Evolutionary conservation across 306 rosid genomes (phyloP), one percentile per base, ranked within the genome.

Genomic region (Rubus idaeus): DNA sequence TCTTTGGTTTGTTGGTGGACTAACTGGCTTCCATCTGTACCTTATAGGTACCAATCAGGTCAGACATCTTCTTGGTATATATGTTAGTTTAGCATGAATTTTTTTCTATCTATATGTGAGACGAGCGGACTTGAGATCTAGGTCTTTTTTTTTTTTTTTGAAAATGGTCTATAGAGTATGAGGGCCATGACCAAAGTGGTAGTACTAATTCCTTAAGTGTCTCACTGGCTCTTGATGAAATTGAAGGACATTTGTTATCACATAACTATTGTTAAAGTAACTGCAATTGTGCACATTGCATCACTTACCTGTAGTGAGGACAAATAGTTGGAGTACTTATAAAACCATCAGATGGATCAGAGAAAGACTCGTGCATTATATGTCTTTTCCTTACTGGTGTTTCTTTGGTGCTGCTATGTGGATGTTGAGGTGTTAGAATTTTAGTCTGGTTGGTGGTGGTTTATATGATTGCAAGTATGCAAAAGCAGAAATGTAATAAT

Each of bases 1-100:
- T 47, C 83, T 91, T 55, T 94, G 97, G 98, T 94, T 94, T 83
- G 96, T 94, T 81, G 98, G 97, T 80, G 98, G 98, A 66, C 84
- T 94, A 73, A 91, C 97, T 41, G 97, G 96, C 78, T 94, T 91
- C 81, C 98, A 94, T 83, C 74, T 89, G 81, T 94, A 94, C 89
- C 97, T 94, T 40, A 90, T 90, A 71, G 92, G 93, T 80, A 83
- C 92, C 78, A 91, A 94, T 78, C 97, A 94, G 96, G 98, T 94
- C 60, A 74, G 94, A 85, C 78, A 20, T 16, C 51, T 53, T 68
- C 67, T 75, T 21, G 75, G 68, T 74, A 65, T 16, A 68, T 52
- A 20, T 74, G 81, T 85, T 62, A 40, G 80, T 81, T 74, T 63
- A 56, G 66, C 70, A 53, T 80, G 71, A 68, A 77, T 55, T 66